Base-by-base conservation (phyloP, 1,284 basidiomycete species). In the Pseudozyma thailandica region DNA sequence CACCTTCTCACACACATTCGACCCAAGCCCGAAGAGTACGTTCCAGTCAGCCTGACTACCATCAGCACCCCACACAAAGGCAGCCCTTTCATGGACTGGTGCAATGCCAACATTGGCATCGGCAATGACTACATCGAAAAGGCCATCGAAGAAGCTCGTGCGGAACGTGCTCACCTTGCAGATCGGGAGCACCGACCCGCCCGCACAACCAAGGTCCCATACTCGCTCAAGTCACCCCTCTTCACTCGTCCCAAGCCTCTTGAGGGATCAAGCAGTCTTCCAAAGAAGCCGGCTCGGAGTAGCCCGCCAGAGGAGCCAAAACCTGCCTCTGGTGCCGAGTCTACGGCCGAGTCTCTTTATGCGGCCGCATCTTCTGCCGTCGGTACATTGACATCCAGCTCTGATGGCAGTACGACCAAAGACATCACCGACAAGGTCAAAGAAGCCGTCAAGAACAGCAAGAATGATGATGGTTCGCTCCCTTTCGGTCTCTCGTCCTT, bases 1-100 rank as follows among this genome's bases (percentile, higher is more conserved):
- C 89, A 97, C 82, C 86, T 98, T 16, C 93, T 98, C 56, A 89
- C 92, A 2, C 90, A 92, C 81, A 87, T 95, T 77, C 88, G 88
- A 66, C 94, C 95, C 0, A 63, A 46, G 6, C 62, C 68, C 13
- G 87, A 85, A 16, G 89, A 91, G 52, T 98, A 98, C 84, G 87
- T 86, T 1, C 94, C 96, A 0, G 84, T 93, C 37, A 94, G 92
- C 7, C 85, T 98, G 61, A 98, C 92, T 0, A 92, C 91, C 16
- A 88, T 99, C 69, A 90, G 90, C 43, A 98, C 96, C 0, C 96
- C 96, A 16, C 96, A 99, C 83, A 88, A 92, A 25, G 95, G 95
- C 25, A 94, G 92, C 75, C 94, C 95, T 0, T 98, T 98, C 83
- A 98, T 98, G 96, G 94, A 98, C 84, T 98, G 95, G 95, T 98